Evolutionary conservation across 345 rosid genomes (phyloP).

Genomic region (Stellera chamaejasme): DNA sequence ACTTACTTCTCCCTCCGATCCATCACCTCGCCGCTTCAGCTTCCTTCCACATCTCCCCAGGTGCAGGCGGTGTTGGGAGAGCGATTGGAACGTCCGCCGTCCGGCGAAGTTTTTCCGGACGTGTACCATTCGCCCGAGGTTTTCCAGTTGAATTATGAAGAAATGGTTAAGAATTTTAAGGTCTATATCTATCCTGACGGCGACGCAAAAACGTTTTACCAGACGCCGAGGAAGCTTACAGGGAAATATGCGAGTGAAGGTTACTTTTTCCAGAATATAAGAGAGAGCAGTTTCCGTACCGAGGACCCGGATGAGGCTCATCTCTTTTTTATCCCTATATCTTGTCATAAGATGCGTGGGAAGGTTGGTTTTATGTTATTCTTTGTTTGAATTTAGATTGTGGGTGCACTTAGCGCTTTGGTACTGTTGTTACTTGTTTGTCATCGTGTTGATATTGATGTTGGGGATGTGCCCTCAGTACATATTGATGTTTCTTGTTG

Average conservation of each 20-base stretch:
- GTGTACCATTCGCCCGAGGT: slow-evolving; percentile 58
- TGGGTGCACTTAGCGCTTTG: not conserved
- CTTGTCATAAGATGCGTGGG: slow-evolving; percentile 99
- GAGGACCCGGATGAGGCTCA: slow-evolving; percentile 79
- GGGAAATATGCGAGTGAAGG: slow-evolving; percentile 99
- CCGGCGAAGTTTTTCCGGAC: slow-evolving; percentile 30
- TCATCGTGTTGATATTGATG: too few relatives aligned
- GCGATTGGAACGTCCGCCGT: not conserved
- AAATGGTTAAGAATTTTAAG: slow-evolving; percentile 81
- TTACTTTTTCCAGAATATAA: slow-evolving; percentile 86
- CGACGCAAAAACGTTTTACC: slow-evolving; percentile 79
- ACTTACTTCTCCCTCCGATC: slow-evolving; percentile 59
- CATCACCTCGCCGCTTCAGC: slow-evolving; percentile 25
- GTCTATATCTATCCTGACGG: slow-evolving; percentile 91
- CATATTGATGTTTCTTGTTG: too few relatives aligned
- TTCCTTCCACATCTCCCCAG: slow-evolving; percentile 21
- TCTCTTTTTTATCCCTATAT: slow-evolving; percentile 87
- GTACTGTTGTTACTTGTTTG: not conserved
- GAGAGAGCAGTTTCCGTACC: slow-evolving; percentile 69
- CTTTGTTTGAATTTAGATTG: not conserved
- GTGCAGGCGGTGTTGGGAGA: not conserved
- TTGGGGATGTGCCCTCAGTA: too few relatives aligned
- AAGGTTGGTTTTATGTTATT: slow-evolving; percentile 37
- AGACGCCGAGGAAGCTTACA: slow-evolving; percentile 88
- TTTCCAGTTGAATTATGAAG: slow-evolving; percentile 58